These are phyloP conservation scores for Trifolium pratense DNA, from an alignment of 306 rosid genomes.

Conservation along the genomic window DNA sequence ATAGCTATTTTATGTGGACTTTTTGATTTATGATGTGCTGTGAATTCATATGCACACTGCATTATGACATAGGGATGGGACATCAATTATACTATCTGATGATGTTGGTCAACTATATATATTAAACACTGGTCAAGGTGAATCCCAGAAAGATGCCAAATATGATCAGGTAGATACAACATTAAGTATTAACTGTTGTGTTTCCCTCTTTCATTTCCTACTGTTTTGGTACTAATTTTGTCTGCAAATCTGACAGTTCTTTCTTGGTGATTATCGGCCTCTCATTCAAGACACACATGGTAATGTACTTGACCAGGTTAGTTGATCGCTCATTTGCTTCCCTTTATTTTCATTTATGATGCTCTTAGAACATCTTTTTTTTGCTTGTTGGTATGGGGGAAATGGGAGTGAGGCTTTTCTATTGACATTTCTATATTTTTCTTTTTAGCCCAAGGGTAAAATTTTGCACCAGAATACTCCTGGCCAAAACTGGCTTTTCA, in stretches of 20 bases:
- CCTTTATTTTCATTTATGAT: constrained; percentile 16
- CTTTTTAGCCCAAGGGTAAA: background rate
- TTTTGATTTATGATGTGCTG: constrained; percentile 7
- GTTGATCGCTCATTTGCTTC: constrained; percentile 38
- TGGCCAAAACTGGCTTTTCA: constrained; percentile 11
- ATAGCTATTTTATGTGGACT: constrained; percentile 12
- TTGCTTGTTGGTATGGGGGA: background rate
- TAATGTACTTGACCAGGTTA: constrained; percentile 91
- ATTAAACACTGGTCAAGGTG: constrained; percentile 94
- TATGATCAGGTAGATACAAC: constrained; percentile 82
- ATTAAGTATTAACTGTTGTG: constrained; percentile 21
- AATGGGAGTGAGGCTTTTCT: background rate
- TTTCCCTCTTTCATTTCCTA: constrained; percentile 36
- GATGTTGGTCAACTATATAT: constrained; percentile 95
- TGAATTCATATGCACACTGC: constrained; percentile 19
- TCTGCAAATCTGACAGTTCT: constrained; percentile 68
- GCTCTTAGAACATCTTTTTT: constrained; percentile 29
- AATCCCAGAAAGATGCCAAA: constrained; percentile 91
- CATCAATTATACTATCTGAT: constrained; percentile 94
- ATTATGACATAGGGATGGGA: constrained; percentile 78
- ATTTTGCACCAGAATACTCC: constrained; percentile 19
- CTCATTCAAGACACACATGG: constrained; percentile 85
- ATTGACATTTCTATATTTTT: background rate
- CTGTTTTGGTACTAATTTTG: constrained; percentile 37
- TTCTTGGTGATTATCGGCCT: constrained; percentile 99